These are phyloP conservation scores for Sedum album DNA, from an alignment of 164 flowering plant genomes.

Conservation along the genomic window DNA sequence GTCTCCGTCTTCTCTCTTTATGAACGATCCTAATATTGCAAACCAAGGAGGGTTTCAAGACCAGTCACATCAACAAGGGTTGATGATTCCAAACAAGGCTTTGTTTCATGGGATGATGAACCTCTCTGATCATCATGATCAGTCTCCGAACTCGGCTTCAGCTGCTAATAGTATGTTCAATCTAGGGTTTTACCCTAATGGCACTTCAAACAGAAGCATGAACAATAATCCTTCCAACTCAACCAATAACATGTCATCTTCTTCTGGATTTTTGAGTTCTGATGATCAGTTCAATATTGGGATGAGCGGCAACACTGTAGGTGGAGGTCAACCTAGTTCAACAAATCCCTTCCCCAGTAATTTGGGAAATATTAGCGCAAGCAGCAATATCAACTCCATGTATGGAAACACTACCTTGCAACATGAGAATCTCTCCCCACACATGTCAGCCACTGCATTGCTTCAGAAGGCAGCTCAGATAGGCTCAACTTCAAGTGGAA, in stretches of 20 bases:
- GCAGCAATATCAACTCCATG: constrained; percentile 30
- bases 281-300: constrained; percentile 29
- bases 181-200: constrained; percentile 42
- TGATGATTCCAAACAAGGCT: constrained; percentile 24
- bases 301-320: constrained; percentile 16
- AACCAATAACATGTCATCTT: constrained; percentile 6
- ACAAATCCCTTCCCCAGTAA: constrained; percentile 30
- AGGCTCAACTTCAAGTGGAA: constrained; percentile 50
- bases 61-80: constrained; percentile 24
- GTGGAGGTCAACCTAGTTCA: constrained; percentile 9
- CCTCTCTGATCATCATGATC: constrained; percentile 42
- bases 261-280: constrained; percentile 25
- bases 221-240: constrained; percentile 19
- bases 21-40: constrained; percentile 16
- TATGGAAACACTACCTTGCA: constrained; percentile 23
- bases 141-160: constrained; percentile 19
- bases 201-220: constrained; percentile 17
- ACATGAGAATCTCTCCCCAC: constrained; percentile 25
- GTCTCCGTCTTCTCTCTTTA: constrained; percentile 24
- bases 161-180: constrained; percentile 39
- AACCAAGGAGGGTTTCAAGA: constrained; percentile 31
- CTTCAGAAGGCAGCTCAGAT: constrained; percentile 76
- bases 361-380: constrained; percentile 25
- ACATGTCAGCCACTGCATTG: constrained; percentile 81
- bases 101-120: constrained; percentile 52